Base-by-base conservation (phyloP, 306 rosid species). In the Cucumis melo region DNA sequence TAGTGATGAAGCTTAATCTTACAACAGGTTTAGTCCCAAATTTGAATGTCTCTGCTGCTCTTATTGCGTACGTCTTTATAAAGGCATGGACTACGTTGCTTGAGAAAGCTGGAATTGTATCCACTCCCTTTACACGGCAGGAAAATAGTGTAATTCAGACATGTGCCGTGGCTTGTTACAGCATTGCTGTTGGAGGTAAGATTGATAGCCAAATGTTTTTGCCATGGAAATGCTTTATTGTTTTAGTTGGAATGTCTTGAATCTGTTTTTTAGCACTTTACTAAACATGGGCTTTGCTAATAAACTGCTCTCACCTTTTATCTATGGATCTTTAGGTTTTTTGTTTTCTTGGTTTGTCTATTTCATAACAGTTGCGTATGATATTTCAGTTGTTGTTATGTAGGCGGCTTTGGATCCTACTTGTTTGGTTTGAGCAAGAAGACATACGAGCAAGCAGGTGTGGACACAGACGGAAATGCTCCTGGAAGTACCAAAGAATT, bases 361-460 rank as follows among this genome's bases (percentile, higher is more conserved):
- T 46, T 46, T 46, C 53, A 46, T 46, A 46, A 46, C 16, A 46
- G 53, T 13, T 36, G 58, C 21, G 59, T 55, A 36, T 53, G 67
- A 53, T 16, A 5, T 66, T 27, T 12, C 21, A 38, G 41, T 66
- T 78, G 14, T 36, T 46, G 56, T 29, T 48, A 1, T 77, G 81
- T 85, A 95, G 99, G 99, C 80, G 99, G 99, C 60, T 95, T 95
- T 84, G 99, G 99, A 38, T 95, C 99, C 12, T 95, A 87, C n/a
- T 88, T 95, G 5, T 81, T 95, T 91, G 98, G 93, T 4, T 83
- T 95, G 86, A 92, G 87, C 79, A 81, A 80, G 58, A 90, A 59
- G 87, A 92, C 91, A 0, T 95, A 95, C 78, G 92, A 86, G 83
- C 97, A 87, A 87, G 99, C 92, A 34, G 99, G 99, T 48, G 75